Conservation (phyloP, 352 stramenopile species). For the Globisporangium acanthophoron region DNA sequence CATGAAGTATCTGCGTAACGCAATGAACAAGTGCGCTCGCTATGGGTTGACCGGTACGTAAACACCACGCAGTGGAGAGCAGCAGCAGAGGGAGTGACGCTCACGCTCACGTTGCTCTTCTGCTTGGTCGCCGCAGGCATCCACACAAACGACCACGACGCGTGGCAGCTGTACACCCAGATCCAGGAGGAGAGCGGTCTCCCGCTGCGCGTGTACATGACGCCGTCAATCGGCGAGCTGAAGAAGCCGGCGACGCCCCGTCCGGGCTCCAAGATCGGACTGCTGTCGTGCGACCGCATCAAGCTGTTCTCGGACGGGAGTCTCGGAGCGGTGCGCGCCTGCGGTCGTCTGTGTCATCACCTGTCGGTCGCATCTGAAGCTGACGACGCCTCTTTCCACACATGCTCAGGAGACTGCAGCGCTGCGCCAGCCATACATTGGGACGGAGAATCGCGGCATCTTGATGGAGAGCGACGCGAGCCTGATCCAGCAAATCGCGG, state of each 20-base stretch:
- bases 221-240: slow-evolving; percentile 62
- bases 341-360: background rate
- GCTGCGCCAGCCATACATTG: slow-evolving; percentile 58
- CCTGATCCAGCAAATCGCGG: slow-evolving; percentile 56
- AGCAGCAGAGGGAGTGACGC: background rate
- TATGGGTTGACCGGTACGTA: slow-evolving; percentile 61
- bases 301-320: slow-evolving; percentile 89
- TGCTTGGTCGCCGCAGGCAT: slow-evolving; percentile 26
- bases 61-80: no score
- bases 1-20: slow-evolving; percentile 49
- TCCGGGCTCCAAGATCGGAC: slow-evolving; percentile 30
- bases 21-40: slow-evolving; percentile 60
- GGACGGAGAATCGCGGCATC: slow-evolving; percentile 65
- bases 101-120: background rate
- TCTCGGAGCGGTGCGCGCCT: slow-evolving; percentile 62
- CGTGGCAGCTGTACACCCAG: slow-evolving; percentile 71
- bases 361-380: background rate
- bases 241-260: slow-evolving; percentile 30
- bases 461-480: slow-evolving; percentile 74
- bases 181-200: slow-evolving; percentile 55
- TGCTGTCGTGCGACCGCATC: slow-evolving; percentile 80
- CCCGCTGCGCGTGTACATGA: slow-evolving; percentile 77
- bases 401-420: slow-evolving; percentile 73
- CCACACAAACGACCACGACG: slow-evolving; percentile 83
- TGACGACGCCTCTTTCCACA: background rate